phyloP scores from a whole-genome alignment of 2,329 filamentous ascomycete species.

The Alternaria novae-zelandiae region DNA sequence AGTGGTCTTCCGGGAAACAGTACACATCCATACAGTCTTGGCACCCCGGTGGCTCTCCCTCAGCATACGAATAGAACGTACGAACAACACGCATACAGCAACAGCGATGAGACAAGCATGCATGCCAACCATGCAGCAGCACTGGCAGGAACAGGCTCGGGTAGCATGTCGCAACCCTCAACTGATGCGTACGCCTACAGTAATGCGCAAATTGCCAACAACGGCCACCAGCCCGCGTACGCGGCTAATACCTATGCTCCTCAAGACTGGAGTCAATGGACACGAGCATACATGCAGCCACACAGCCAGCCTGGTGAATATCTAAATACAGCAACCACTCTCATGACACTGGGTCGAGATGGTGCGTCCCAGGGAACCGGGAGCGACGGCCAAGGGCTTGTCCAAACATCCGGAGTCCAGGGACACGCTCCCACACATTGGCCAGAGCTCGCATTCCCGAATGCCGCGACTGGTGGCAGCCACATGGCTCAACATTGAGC shows the following conservation, averaged over 20 bases:
- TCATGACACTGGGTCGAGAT: slow-evolving; percentile 48
- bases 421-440: slow-evolving; percentile 32
- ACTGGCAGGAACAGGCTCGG: slow-evolving; percentile 34
- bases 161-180: slow-evolving; percentile 26
- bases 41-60: slow-evolving; percentile 25
- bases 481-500: slow-evolving; percentile 27
- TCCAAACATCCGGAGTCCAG: slow-evolving; percentile 33
- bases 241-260: slow-evolving; percentile 32
- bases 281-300: slow-evolving; percentile 40
- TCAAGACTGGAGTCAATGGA: slow-evolving; percentile 47
- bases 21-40: slow-evolving; percentile 36
- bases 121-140: slow-evolving; percentile 39
- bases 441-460: slow-evolving; percentile 39
- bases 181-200: slow-evolving; percentile 33
- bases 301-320: slow-evolving; percentile 38
- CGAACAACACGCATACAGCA: slow-evolving; percentile 37
- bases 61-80: slow-evolving; percentile 31
- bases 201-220: slow-evolving; percentile 27
- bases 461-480: slow-evolving; percentile 24
- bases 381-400: slow-evolving; percentile 22
- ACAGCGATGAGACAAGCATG: slow-evolving; percentile 34
- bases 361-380: slow-evolving; percentile 24
- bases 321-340: slow-evolving; percentile 48
- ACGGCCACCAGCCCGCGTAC: slow-evolving; percentile 28
- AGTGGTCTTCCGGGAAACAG: slow-evolving; percentile 16